Base-by-base conservation (phyloP, 129 eudicot species). In the Artemisia annua region DNA sequence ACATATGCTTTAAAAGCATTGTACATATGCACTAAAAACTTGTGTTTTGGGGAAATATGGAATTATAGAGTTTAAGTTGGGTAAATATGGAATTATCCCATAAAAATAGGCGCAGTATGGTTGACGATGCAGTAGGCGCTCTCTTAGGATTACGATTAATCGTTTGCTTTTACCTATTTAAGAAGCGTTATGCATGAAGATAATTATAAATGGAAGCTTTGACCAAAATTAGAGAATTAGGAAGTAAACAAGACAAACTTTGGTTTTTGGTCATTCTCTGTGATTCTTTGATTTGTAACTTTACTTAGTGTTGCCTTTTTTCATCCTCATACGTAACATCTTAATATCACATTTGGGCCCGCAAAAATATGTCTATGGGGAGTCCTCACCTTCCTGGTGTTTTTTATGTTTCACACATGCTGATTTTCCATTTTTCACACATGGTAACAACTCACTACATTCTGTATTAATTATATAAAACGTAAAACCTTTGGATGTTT, bases 271-370 rank as follows among this genome's bases (percentile, higher is more conserved):
- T 54, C 32, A 18, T 70, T 7, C 44, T 54, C 39, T 35, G 11
- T 35, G 65, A 13, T 14, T 67, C 72, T 39, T 72, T 32, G 51
- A 7, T 59, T 48, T 72, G 57, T 22, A 61, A 49, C 62, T 48
- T 62, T 49, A 61, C 52, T 20, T 61, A 62, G 44, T 32, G 10
- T 26, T 53, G 15, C 58, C 4, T 57, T 17, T 60, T 60, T 12
- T 46, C 50, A 24, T 3, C 46, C 26, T 26, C 11, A 2, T 44
- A 58, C 60, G 20, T 5, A 15, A 59, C 76, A 58, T 19, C 24
- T 72, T 46, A 28, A 72, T 49, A 72, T 55, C 58, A 18, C 9
- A 39, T 39, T 39, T 39, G 28, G 67, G n/a, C n/a, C 22, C 4
- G 52, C 17, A 20, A 48, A 20, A 15, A 9, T 14, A 9, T 22